A percentile compares a stretch with the other conserved stretches of the same genome.
phyloP scores from a whole-genome alignment of 2,329 filamentous ascomycete species.

The Arthrobotrys pseudoclavata region DNA sequence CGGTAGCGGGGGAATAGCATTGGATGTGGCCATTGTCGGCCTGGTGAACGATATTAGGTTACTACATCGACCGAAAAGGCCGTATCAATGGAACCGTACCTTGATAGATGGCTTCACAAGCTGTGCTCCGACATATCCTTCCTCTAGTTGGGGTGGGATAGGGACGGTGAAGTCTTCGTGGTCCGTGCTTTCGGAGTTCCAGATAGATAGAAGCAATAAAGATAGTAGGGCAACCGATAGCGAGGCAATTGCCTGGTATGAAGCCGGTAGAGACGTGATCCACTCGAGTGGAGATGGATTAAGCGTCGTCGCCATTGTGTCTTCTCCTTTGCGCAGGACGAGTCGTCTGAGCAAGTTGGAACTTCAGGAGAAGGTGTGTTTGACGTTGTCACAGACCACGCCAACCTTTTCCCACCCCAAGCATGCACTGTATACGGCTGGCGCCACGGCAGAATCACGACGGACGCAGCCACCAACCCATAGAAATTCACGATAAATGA shows the following conservation, averaged over 20 bases:
- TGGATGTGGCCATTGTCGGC: conserved; percentile 46
- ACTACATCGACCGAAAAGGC: neutral
- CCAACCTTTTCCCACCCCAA: conserved; percentile 1
- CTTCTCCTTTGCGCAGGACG: conserved; percentile 10
- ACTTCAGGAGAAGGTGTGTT: conserved; percentile 10
- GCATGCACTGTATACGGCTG: neutral
- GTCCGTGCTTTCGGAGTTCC: conserved; percentile 42
- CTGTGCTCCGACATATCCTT: conserved; percentile 39
- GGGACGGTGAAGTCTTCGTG: conserved; percentile 43
- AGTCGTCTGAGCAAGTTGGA: conserved; percentile 19
- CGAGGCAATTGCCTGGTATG: conserved; percentile 37
- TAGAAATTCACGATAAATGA: neutral
- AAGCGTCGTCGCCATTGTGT: conserved; percentile 27
- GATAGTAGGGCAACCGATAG: conserved; percentile 27
- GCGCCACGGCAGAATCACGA: neutral
- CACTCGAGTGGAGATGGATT: conserved; percentile 35
- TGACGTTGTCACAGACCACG: conserved; percentile 16
- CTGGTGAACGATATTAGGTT: conserved; percentile 14
- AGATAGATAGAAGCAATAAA: conserved; percentile 20
- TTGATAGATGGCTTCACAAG: conserved; percentile 33
- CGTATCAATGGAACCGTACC: conserved; percentile 14
- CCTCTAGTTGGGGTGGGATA: conserved; percentile 39
- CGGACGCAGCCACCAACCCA: neutral
- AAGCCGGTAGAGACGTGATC: conserved; percentile 18
- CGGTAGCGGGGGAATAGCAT: conserved; percentile 91